These are phyloP conservation scores for Pinus albicaulis DNA, from an alignment of 75 land plant species.

Conservation along the genomic window DNA sequence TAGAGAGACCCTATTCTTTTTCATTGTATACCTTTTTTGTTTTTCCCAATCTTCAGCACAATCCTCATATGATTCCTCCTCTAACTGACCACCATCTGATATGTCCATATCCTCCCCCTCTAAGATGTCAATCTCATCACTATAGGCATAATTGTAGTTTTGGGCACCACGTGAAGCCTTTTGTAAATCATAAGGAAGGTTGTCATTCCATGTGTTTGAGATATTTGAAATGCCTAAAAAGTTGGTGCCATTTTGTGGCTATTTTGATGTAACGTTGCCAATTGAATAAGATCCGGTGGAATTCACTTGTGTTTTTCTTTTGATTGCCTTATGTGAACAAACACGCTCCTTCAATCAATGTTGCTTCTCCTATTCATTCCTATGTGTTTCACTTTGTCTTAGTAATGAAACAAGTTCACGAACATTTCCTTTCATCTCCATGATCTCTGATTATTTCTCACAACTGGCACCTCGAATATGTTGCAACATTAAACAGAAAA, in stretches of 20 bases:
- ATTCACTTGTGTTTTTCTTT: not conserved
- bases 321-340: not conserved
- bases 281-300: not conserved
- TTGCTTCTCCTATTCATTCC: conserved; percentile 43
- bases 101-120: conserved; percentile 66
- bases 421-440: conserved; percentile 74
- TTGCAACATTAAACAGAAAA: conserved; percentile 63
- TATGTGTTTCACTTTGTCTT: conserved; percentile 56
- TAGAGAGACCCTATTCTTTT: conserved; percentile 13
- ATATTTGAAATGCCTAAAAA: not conserved
- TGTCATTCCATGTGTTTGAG: conserved; percentile 5
- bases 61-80: conserved; percentile 19
- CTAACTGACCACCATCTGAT: conserved; percentile 45
- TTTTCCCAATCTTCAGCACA: conserved; percentile 27
- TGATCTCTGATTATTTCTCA: conserved; percentile 52
- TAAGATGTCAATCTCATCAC: conserved; percentile 8
- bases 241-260: not conserved
- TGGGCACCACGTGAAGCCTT: conserved; percentile 32
- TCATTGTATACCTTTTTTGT: conserved; percentile 4
- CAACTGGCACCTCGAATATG: conserved; percentile 64
- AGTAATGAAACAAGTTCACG: conserved; percentile 40
- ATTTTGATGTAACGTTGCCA: conserved; percentile 6
- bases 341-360: conserved; percentile 20
- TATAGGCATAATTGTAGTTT: not conserved
- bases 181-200: conserved; percentile 26